Evolutionary conservation across 1,284 basidiomycete species (phyloP).

Genomic region (Cryptococcus maquisensis): DNA sequence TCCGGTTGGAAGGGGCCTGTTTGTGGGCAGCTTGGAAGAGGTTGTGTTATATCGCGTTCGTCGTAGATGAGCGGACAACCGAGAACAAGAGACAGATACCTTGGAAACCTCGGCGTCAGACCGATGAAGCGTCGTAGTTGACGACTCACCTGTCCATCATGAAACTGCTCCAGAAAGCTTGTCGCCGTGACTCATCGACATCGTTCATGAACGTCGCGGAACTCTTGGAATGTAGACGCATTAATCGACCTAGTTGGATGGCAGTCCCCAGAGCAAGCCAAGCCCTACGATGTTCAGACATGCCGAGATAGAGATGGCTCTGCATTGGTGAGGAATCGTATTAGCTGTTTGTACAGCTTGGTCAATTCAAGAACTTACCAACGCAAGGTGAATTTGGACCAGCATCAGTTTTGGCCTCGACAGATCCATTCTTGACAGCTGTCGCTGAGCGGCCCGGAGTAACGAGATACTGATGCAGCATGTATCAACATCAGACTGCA

Average conservation of each 20-base stretch:
- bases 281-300: constrained; percentile 1
- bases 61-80: constrained; percentile 2
- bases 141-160: constrained; percentile 3
- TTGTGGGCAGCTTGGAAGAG: not conserved
- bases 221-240: not conserved
- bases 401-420: not conserved
- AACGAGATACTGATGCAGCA: not conserved
- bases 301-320: constrained; percentile 2
- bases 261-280: constrained; percentile 2
- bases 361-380: not conserved
- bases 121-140: not conserved
- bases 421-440: not conserved
- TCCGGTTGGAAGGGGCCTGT: not conserved
- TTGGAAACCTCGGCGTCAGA: not conserved
- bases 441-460: not conserved
- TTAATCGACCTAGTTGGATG: not conserved
- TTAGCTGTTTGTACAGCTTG: not conserved
- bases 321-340: not conserved
- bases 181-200: not conserved
- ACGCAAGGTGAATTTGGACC: not conserved
- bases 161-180: constrained; percentile 2
- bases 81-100: constrained; percentile 1
- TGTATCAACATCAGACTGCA: not conserved
- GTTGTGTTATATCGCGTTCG: constrained; percentile 1
- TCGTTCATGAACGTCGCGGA: not conserved